Evolutionary conservation across 257 asterid species (phyloP).

Genomic region (Verbascum thapsus): DNA sequence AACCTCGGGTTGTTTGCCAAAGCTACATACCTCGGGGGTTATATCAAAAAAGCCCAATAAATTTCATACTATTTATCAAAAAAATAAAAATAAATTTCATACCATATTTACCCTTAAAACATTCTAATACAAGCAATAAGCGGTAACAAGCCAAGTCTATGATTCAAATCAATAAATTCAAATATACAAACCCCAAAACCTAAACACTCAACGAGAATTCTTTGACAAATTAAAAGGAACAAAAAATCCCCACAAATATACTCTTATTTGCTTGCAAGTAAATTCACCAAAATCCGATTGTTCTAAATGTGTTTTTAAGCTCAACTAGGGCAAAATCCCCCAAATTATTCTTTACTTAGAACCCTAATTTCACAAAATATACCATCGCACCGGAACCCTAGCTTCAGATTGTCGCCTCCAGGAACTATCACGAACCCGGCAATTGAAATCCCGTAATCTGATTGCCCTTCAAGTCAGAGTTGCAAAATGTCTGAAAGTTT

Average conservation of each 20-base stretch:
- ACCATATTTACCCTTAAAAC: too few relatives aligned
- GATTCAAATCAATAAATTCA: conserved; percentile 37
- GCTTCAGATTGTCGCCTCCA: conserved; percentile 43
- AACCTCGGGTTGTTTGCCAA: too few relatives aligned
- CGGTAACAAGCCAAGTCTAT: conserved; percentile 22
- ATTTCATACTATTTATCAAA: too few relatives aligned
- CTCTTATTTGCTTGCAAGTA: conserved; percentile 14
- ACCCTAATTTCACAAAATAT: conserved; percentile 30
- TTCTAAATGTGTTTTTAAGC: neutral
- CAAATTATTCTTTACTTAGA: conserved; percentile 1
- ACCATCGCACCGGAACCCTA: conserved; percentile 27
- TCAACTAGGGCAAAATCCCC: conserved; percentile 2
- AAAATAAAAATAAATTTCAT: too few relatives aligned
- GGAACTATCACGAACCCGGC: conserved; percentile 24
- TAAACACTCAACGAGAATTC: conserved; percentile 1
- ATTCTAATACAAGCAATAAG: conserved; percentile 7
- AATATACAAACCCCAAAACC: conserved; percentile 36
- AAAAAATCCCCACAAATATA: neutral
- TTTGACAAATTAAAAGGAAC: neutral
- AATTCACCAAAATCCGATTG: neutral
- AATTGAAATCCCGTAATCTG: conserved; percentile 38
- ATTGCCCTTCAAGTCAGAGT: conserved; percentile 17
- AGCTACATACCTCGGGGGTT: too few relatives aligned
- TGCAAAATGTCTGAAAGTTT: conserved; percentile 26
- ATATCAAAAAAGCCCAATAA: too few relatives aligned